Base-by-base conservation (phyloP, 352 stramenopile species). In the Pythium biforme region DNA sequence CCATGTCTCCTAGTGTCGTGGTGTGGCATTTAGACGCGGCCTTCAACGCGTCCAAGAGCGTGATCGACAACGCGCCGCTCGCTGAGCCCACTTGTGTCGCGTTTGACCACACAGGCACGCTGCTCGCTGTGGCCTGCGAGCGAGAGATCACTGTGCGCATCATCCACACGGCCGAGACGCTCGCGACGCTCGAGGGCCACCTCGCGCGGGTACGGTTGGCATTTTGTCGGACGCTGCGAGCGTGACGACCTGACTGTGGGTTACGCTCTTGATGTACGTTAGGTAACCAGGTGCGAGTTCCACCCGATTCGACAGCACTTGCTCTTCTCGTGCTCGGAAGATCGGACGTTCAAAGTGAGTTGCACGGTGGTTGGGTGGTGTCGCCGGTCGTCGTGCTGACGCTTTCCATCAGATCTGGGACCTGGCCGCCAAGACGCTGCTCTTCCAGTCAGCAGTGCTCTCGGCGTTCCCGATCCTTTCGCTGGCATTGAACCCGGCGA, bases 301-400 rank as follows among this genome's bases (percentile, higher is more conserved):
- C 83, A 93, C 26, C 80, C 83, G 31, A 75, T 83, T 4, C 72
- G 82, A 15, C 79, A 78, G 20, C 81, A 92, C 43, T 54, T 91
- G 40, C 59, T 94, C 45, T 51, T 94, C 51, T 92, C 86, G 3
- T 75, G 72, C 39, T 94, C 83, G 0, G 86, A 94, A 68, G 86
- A 93, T 66, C 82, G 83, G 19, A 94, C 86, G 17, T 94, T 93
- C 61, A 94, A 93, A 70, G 85, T 91, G 51, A 1, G 41, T 22
- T n/a, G n/a, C n/a, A 19, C 27, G 29, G 12, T 39, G 8, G n/a
- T 19, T 19, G 19, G 7, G 19, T 27, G 19, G 23, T 26, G 22
- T 31, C 14, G 29, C 26, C 7, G 12, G 19, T 53, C 22, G 7
- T 48, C 37, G 14, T 12, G 12, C 37, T 43, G 17, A 43, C 12